A percentile compares a stretch with the other conserved stretches of the same genome.
These are phyloP conservation scores for Aspergillus funiculosus DNA, from an alignment of 495 filamentous ascomycete species.

Conservation along the genomic window DNA sequence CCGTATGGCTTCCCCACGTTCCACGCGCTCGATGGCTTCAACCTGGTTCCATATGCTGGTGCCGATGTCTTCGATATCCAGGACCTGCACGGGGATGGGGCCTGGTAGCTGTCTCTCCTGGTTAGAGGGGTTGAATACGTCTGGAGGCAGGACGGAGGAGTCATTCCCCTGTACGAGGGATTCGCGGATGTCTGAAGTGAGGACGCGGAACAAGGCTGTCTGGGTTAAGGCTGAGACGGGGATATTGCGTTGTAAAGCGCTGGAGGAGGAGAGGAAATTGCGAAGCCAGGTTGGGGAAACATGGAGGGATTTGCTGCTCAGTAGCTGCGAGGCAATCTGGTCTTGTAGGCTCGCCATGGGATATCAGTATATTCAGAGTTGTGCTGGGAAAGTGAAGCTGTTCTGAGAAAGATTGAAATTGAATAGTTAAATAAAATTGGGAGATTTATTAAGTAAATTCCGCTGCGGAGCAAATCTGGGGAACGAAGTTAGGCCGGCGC, in stretches of 20 bases:
- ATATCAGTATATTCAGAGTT: not conserved
- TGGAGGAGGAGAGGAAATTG: conserved; percentile 34
- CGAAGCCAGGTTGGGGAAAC: conserved; percentile 42
- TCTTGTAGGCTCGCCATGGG: conserved; percentile 34
- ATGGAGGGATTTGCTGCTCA: conserved; percentile 37
- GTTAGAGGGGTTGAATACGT: conserved; percentile 46
- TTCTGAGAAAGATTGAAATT: not conserved
- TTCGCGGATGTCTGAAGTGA: conserved; percentile 67
- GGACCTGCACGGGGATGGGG: conserved; percentile 69
- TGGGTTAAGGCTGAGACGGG: conserved; percentile 67
- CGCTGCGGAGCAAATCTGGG: conserved; percentile 15
- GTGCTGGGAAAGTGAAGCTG: not conserved
- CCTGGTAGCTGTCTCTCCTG: conserved; percentile 50
- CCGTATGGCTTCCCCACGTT: conserved; percentile 74
- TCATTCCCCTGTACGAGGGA: conserved; percentile 45
- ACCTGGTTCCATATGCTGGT: conserved; percentile 76
- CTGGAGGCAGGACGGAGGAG: conserved; percentile 51
- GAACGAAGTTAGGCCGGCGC: not conserved
- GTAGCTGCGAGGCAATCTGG: conserved; percentile 42
- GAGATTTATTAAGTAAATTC: too few relatives aligned
- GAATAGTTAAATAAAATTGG: not conserved
- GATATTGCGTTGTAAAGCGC: conserved; percentile 43
- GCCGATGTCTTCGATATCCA: conserved; percentile 78
- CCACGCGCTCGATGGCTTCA: conserved; percentile 74
- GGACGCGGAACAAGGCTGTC: conserved; percentile 74